Conservation (phyloP, 352 stramenopile species). For the Pythium pectinolyticum region DNA sequence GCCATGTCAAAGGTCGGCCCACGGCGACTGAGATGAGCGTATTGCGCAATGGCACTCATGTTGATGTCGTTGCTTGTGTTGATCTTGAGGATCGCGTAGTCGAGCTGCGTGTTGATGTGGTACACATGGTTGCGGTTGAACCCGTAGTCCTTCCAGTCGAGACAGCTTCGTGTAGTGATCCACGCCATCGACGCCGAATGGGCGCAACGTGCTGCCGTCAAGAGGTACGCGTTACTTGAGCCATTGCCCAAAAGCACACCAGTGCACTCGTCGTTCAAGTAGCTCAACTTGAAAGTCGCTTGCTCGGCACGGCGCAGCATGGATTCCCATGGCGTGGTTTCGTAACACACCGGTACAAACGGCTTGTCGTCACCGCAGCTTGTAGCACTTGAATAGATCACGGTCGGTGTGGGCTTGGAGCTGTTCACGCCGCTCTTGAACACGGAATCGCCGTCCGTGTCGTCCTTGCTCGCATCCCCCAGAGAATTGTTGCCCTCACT, state of each 20-base stretch:
- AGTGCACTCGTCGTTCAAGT: background rate
- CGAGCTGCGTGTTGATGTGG: background rate
- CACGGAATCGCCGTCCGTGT: no score
- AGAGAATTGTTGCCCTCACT: no score
- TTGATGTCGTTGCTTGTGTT: background rate
- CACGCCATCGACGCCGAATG: no score
- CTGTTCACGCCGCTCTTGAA: background rate
- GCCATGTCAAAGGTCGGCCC: background rate
- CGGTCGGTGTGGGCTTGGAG: background rate
- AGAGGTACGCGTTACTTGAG: background rate
- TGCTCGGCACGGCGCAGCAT: background rate
- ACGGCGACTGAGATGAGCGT: background rate
- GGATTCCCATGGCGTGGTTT: background rate
- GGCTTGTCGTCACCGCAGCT: no score
- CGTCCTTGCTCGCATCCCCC: no score
- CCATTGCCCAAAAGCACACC: background rate
- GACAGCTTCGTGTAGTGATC: background rate
- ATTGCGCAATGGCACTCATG: background rate
- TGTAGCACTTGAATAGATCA: no score
- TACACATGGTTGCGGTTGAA: background rate
- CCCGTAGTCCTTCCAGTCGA: background rate
- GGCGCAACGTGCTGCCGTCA: background rate
- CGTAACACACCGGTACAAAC: no score
- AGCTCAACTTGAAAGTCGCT: background rate
- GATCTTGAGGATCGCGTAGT: background rate